These are phyloP conservation scores for Volvox carteri DNA, from an alignment of 163 green algal genomes.

Conservation along the genomic window DNA sequence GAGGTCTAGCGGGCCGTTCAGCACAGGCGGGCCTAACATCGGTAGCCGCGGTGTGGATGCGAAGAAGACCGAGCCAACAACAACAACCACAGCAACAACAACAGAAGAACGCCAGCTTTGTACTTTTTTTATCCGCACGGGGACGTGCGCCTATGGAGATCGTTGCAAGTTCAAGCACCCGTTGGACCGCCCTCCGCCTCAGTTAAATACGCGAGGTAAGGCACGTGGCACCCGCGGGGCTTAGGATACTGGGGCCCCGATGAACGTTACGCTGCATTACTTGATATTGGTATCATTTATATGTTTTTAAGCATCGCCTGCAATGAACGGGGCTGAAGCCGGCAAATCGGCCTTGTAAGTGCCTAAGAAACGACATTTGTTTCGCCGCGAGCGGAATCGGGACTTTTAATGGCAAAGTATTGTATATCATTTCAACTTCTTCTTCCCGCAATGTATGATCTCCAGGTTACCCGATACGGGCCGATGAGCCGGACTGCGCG, in stretches of 20 bases:
- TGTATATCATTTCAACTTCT: too few relatives aligned
- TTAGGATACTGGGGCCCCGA: neutral
- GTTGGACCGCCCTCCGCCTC: conserved; percentile 44
- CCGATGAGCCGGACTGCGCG: conserved; percentile 66
- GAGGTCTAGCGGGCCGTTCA: neutral
- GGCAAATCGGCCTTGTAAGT: too few relatives aligned
- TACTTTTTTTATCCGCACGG: conserved; percentile 63
- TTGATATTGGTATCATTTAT: too few relatives aligned
- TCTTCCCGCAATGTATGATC: neutral
- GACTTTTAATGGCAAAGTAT: too few relatives aligned
- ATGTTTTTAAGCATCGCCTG: too few relatives aligned
- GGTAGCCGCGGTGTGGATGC: too few relatives aligned
- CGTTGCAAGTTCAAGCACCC: conserved; percentile 73
- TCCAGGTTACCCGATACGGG: conserved; percentile 58
- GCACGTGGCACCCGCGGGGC: neutral
- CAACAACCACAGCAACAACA: neutral
- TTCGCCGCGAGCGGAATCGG: too few relatives aligned
- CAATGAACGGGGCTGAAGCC: too few relatives aligned
- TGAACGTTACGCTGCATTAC: too few relatives aligned
- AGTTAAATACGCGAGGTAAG: conserved; percentile 55
- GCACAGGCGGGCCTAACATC: neutral
- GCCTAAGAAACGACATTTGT: too few relatives aligned
- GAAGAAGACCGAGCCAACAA: neutral
- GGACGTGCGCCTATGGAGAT: conserved; percentile 66
- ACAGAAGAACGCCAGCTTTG: conserved; percentile 47